Evolutionary conservation across 2,329 filamentous ascomycete genomes (phyloP).

Genomic region (Teratosphaeria pseudoeucalypti): DNA sequence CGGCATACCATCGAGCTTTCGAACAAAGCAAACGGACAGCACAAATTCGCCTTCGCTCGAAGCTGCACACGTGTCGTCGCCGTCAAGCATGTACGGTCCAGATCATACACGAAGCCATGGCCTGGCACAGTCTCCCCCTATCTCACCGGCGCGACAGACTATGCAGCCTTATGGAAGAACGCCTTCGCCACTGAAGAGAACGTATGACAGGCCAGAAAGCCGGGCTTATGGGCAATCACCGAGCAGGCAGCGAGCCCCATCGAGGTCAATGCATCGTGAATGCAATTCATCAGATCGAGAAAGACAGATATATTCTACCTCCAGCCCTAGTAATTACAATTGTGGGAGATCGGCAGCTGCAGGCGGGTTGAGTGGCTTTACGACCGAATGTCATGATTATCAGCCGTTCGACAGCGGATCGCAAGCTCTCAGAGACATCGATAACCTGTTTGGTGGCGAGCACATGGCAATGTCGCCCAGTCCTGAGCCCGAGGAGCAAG

Average conservation of each 20-base stretch:
- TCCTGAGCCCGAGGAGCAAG: slow-evolving; percentile 6
- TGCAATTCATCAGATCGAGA: not conserved
- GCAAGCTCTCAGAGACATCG: slow-evolving; percentile 16
- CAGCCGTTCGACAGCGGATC: not conserved
- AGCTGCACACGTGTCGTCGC: not conserved
- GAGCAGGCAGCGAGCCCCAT: not conserved
- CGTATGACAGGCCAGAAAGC: not conserved
- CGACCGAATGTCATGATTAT: not conserved
- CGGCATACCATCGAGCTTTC: not conserved
- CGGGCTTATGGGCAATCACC: not conserved
- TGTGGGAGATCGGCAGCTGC: not conserved
- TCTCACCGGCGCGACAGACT: not conserved
- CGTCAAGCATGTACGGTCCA: not conserved
- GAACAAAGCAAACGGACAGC: not conserved
- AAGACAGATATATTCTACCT: not conserved
- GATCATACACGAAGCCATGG: not conserved
- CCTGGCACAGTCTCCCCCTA: not conserved
- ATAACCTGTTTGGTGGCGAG: slow-evolving; percentile 17
- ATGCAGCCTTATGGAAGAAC: not conserved
- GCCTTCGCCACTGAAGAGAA: not conserved
- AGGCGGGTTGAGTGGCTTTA: not conserved
- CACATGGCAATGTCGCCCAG: slow-evolving; percentile 10
- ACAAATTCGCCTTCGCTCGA: not conserved
- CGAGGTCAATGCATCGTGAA: not conserved
- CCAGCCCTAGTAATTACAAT: not conserved